Conservation (phyloP, 106 monocot genomes). For the Hemerocallis citrina region DNA sequence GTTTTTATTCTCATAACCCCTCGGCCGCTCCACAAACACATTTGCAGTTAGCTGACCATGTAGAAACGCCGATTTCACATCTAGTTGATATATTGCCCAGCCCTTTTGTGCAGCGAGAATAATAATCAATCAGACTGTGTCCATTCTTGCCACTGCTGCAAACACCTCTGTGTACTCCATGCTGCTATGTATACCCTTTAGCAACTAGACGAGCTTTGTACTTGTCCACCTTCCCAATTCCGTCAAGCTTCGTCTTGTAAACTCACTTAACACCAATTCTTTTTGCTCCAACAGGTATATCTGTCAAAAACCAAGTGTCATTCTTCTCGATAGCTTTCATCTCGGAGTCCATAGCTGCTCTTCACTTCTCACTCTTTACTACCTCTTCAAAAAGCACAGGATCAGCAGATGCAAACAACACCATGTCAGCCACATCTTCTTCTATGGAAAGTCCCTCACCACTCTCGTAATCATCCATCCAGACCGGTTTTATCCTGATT, state of each 20-base stretch:
- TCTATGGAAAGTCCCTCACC: neutral
- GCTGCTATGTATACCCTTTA: slow-evolving; percentile 1
- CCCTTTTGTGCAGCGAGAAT: neutral
- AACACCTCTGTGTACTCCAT: slow-evolving; percentile 2
- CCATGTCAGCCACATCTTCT: neutral
- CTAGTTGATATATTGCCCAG: neutral
- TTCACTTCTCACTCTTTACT: too few species aligned
- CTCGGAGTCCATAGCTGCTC: too few species aligned
- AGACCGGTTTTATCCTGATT: too few species aligned
- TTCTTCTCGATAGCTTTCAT: too few species aligned
- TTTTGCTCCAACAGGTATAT: neutral
- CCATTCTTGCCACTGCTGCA: slow-evolving; percentile 1
- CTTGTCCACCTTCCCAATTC: too few species aligned
- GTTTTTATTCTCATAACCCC: neutral
- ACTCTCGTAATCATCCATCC: neutral
- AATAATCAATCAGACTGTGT: slow-evolving; percentile 9
- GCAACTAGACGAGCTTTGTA: too few species aligned
- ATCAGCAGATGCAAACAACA: neutral
- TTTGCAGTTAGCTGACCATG: neutral
- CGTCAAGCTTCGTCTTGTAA: neutral
- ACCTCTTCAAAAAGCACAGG: too few species aligned
- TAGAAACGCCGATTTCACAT: slow-evolving; percentile 16
- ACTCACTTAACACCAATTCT: slow-evolving; percentile 5
- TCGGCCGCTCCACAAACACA: neutral
- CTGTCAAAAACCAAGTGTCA: neutral